Base-by-base conservation (phyloP, 1,139 yeast species). In the Saccharomyces hybrid region DNA sequence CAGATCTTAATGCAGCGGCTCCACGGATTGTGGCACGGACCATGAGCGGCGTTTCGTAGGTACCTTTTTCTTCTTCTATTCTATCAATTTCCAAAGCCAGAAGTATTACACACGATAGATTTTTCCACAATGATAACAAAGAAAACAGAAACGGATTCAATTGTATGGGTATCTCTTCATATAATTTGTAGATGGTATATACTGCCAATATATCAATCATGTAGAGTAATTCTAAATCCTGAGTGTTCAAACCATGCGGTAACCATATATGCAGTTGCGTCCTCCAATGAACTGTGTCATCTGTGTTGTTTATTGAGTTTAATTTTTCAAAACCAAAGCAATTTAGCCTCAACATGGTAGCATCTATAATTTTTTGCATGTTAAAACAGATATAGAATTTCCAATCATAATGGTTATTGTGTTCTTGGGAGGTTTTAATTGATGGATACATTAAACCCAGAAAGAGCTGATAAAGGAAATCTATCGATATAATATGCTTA, bases 21-120 rank as follows among this genome's bases (percentile, higher is more conserved):
- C 91, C 91, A 58, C 83, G 76, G 9, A 85, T 74, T 0, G 81
- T 76, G 41, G 79, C 78, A 49, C 80, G 73, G 3, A 83, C 75
- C 9, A 76, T 59, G 16, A 72, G 70, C 0, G 88, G 88, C 0
- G 86, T 79, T 28, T 72, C 75, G 41, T 67, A 65, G 20, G 57
- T 59, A 60, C 65, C 54, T 34, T 73, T 59, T 58, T 71, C 63
- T 47, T 76, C 75, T 63, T 84, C 90, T 47, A 81, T 75, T 58
- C 89, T 72, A 65, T 85, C 91, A 50, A 84, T 79, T 60, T 82
- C 86, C 25, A 85, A 69, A 0, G 87, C 87, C 6, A 80, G 68
- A 7, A 79, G 66, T 0, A 85, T 75, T 5, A 83, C 75, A 56
- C 76, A 78, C 1, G 89, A 82, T 60, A 81, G 80, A 50, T 81